A percentile compares a stretch with the other conserved stretches of the same genome.
Conservation (phyloP, 2,329 filamentous ascomycete species). For the Tolypocladium album region DNA sequence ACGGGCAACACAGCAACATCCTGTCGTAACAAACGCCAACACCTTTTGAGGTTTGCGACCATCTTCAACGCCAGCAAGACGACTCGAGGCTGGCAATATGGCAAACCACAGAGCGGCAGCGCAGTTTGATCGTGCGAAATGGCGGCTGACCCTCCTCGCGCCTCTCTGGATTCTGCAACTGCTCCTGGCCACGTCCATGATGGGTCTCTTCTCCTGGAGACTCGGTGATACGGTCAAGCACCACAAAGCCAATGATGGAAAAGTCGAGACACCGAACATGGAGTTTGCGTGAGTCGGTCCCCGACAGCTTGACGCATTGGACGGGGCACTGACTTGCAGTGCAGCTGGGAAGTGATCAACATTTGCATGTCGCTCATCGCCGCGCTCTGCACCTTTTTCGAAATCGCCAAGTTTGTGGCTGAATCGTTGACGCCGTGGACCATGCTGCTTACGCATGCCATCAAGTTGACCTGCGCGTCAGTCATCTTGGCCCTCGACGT, state of each 20-base stretch:
- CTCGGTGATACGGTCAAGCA: conserved; percentile 34
- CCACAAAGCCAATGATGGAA: conserved; percentile 28
- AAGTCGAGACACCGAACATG: conserved; percentile 28
- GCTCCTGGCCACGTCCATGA: conserved; percentile 30
- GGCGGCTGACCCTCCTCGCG: conserved; percentile 35
- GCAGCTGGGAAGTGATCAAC: conserved; percentile 44
- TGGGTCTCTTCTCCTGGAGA: conserved; percentile 43
- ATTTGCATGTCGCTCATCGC: conserved; percentile 36
- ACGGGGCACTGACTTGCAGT: neutral
- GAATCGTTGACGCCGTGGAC: conserved; percentile 44
- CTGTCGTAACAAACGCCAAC: neutral
- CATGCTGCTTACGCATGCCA: conserved; percentile 38
- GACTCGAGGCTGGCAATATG: conserved; percentile 8
- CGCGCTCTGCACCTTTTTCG: conserved; percentile 33
- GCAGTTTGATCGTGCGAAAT: conserved; percentile 40
- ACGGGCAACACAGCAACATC: neutral
- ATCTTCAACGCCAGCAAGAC: neutral
- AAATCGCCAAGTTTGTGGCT: conserved; percentile 33
- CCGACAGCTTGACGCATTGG: neutral
- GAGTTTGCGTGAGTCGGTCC: conserved; percentile 37
- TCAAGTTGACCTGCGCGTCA: conserved; percentile 36
- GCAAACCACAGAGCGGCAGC: conserved; percentile 38
- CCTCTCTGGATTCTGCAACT: conserved; percentile 41
- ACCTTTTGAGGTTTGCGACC: neutral
- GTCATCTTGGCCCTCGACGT: conserved; percentile 40